These are phyloP conservation scores for Spathaspora gorwiae DNA, from an alignment of 805 yeast genomes.

Conservation along the genomic window DNA sequence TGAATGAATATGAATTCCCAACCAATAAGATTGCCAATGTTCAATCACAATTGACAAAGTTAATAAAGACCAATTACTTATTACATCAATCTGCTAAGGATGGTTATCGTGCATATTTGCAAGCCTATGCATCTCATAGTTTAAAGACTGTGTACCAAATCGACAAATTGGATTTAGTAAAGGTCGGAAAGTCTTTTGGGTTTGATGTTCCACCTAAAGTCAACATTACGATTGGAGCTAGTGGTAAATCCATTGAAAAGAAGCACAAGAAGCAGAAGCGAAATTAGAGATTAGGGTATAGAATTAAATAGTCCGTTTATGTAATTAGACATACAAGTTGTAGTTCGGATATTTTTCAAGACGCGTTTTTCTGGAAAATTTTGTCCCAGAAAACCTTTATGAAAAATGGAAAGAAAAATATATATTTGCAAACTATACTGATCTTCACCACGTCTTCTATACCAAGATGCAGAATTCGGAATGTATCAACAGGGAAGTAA, in stretches of 20 bases:
- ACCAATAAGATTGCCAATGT: slow-evolving; percentile 91
- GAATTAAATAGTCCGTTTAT: no score
- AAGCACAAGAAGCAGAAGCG: slow-evolving; percentile 44
- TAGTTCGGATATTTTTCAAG: no score
- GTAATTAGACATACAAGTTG: no score
- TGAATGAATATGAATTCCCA: slow-evolving; percentile 97
- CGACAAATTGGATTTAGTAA: slow-evolving; percentile 87
- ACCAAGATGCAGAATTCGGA: neutral
- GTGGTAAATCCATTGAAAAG: slow-evolving; percentile 61
- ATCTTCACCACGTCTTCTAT: neutral
- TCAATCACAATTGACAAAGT: slow-evolving; percentile 86
- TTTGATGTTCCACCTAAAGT: slow-evolving; percentile 95
- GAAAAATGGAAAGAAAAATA: no score
- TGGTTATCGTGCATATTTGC: slow-evolving; percentile 94
- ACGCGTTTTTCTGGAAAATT: no score
- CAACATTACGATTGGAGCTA: slow-evolving; percentile 90
- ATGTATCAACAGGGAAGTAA: neutral
- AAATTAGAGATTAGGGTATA: neutral
- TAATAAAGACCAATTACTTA: slow-evolving; percentile 89
- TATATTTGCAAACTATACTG: no score
- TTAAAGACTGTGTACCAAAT: slow-evolving; percentile 94
- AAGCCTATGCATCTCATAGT: slow-evolving; percentile 96
- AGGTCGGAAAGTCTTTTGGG: slow-evolving; percentile 94
- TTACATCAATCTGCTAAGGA: slow-evolving; percentile 94
- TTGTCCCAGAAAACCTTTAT: no score